Percentiles rank a stretch among this genome's conserved stretches.
phyloP scores from a whole-genome alignment of 2,329 filamentous ascomycete species.

The Pseudocercospora ulei region DNA sequence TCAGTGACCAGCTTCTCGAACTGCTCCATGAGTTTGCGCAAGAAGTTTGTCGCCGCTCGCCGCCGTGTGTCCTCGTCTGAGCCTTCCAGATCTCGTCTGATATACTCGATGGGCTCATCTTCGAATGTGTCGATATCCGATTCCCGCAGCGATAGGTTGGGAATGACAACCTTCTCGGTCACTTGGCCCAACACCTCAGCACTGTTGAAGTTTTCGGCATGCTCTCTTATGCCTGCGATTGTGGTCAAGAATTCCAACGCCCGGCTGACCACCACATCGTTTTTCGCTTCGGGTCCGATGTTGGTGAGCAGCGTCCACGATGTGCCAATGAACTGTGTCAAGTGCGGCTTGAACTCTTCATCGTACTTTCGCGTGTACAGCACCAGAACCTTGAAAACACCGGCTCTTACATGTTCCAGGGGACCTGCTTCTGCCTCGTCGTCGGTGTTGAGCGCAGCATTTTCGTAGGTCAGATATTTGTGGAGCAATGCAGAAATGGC shows the following conservation, averaged over 20 bases:
- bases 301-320: slow-evolving; percentile 86
- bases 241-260: slow-evolving; percentile 90
- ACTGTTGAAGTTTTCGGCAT: slow-evolving; percentile 78
- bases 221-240: slow-evolving; percentile 65
- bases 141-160: slow-evolving; percentile 82
- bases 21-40: slow-evolving; percentile 76
- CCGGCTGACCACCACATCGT: slow-evolving; percentile 88
- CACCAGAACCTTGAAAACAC: slow-evolving; percentile 82
- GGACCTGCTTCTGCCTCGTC: slow-evolving; percentile 83
- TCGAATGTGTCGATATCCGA: slow-evolving; percentile 94
- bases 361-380: slow-evolving; percentile 92
- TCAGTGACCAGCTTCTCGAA: slow-evolving; percentile 77
- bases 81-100: slow-evolving; percentile 85
- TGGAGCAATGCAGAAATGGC: slow-evolving; percentile 70
- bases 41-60: slow-evolving; percentile 86
- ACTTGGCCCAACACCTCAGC: slow-evolving; percentile 71
- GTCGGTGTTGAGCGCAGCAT: slow-evolving; percentile 68
- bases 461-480: slow-evolving; percentile 88
- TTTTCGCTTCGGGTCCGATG: slow-evolving; percentile 78
- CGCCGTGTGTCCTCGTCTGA: slow-evolving; percentile 91
- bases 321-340: slow-evolving; percentile 74
- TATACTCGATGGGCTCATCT: slow-evolving; percentile 98
- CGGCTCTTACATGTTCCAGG: slow-evolving; percentile 78
- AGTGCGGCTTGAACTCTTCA: slow-evolving; percentile 75
- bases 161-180: slow-evolving; percentile 89